Base-by-base conservation (phyloP, 2,329 filamentous ascomycete genomes). In the Trichoderma sp. region DNA sequence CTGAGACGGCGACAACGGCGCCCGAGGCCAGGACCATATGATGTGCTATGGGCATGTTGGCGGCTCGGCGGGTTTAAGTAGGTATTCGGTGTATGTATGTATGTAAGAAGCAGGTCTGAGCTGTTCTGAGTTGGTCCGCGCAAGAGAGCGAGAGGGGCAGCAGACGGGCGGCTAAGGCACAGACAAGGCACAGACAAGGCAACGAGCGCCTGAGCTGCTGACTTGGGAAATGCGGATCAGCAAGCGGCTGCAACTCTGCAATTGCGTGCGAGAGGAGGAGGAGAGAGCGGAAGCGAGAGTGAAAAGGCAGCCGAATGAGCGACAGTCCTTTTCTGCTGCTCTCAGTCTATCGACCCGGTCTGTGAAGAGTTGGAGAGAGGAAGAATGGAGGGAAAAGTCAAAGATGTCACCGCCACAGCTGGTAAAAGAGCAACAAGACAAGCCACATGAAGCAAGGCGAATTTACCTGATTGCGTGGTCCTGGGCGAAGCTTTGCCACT, bases 1-100 rank as follows among this genome's bases (percentile, higher is more conserved):
- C 86, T 35, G 89, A 88, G 41, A 90, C 85, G 83, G 88, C 90
- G 78, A 90, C 87, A 65, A 90, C 85, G 85, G 89, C 89, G 78
- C 87, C 89, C 87, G 89, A 89, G 76, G 86, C 86, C 75, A 90
- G 79, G 60, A 87, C 85, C 78, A 87, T 83, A 78, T 89, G 88
- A 84, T 90, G 90, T 29, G 71, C 71, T 82, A 86, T 84, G 75
- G 89, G 89, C 89, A 91, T 91, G 33, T 21, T 75, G 64, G 63
- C 33, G 50, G 35, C 29, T 63, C 63, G 74, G 31, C 38, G 68
- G 66, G 62, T 71, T 45, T 71, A 50, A 45, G 63, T 71, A 71
- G 31, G 56, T 50, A n/a, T n/a, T 45, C 1, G 59, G 3, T 6
- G 35, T 38, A 38, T 12, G 27, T 31, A 62, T 62, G 59, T 31